Base-by-base conservation (phyloP, 345 rosid species). In the Chamaenerion angustifolium region DNA sequence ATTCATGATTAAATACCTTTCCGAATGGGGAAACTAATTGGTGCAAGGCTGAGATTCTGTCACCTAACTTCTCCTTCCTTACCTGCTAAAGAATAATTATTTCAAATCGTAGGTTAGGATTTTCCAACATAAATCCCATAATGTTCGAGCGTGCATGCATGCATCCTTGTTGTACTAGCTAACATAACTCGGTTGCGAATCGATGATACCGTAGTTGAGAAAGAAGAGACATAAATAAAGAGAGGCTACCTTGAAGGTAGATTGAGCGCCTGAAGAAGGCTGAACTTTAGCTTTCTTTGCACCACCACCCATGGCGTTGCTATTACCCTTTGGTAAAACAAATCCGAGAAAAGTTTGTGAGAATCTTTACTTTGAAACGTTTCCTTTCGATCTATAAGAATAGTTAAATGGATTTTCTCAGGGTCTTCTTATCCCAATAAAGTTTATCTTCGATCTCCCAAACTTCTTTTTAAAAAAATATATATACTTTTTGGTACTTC, bases 11-110 rank as follows among this genome's bases (percentile, higher is more conserved):
- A 23, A 16, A 4, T 31, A 83, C 96, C 89, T 87, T 87, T 49
- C 96, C 94, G 71, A 88, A 84, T 52, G 94, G 94, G 64, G 96
- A 88, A 66, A 84, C 96, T 19, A 88, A 78, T 70, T 88, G 94
- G 79, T 87, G 96, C 67, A 87, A 89, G 12, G 94, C 77, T 66
- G 85, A 80, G 43, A 81, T 80, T 68, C 94, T 67, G 52, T 83
- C 94, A 43, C 94, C 94, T 51, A 81, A 46, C 59, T 81, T 84
- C 73, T 84, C 94, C 76, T 82, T 88, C 73, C 94, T 76, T 58
- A 81, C 92, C 92, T 84, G 70, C 19, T 51, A 48, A 10, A 40
- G n/a, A 54, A 56, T 16, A 15, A 7, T 31, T 31, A 31, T 31
- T 35, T 7, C 13, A 18, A 13, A 19, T 8, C 1, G 56, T 58